Evolutionary conservation across 768 basidiomycete genomes (phyloP).

Genomic region (Mycena amicta): DNA sequence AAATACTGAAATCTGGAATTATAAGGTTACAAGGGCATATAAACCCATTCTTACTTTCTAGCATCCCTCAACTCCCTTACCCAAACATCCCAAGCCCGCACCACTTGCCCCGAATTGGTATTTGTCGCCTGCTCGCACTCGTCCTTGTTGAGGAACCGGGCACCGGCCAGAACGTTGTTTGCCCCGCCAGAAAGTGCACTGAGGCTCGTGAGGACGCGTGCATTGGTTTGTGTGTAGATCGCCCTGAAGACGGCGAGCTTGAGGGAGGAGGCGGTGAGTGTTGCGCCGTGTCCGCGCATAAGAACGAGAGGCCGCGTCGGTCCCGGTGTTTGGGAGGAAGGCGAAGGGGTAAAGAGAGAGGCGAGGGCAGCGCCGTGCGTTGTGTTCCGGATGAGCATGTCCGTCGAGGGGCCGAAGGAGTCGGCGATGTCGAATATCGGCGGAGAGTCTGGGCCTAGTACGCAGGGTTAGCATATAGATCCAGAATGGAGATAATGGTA

Average conservation of each 20-base stretch:
- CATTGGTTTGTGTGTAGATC: conserved; percentile 19
- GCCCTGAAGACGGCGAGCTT: conserved; percentile 18
- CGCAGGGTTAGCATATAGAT: neutral
- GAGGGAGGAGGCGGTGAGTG: conserved; percentile 19
- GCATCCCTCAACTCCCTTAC: conserved; percentile 13
- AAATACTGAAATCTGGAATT: no score
- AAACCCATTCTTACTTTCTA: no score
- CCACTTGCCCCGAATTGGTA: conserved; percentile 16
- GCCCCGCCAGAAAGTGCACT: conserved; percentile 11
- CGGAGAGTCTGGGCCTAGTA: conserved; percentile 9
- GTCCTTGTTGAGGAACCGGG: conserved; percentile 10
- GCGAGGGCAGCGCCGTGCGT: conserved; percentile 21
- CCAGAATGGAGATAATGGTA: neutral
- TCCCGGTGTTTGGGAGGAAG: neutral
- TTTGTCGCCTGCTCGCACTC: conserved; percentile 13
- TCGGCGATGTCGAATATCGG: conserved; percentile 22
- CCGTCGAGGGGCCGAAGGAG: conserved; percentile 15
- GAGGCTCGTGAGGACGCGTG: conserved; percentile 16
- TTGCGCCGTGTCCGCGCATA: conserved; percentile 24
- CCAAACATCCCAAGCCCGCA: conserved; percentile 21
- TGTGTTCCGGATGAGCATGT: conserved; percentile 25
- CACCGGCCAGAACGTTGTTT: neutral
- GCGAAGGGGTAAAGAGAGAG: conserved; percentile 6
- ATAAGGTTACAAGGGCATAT: no score
- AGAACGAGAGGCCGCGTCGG: conserved; percentile 15